Conservation (phyloP, 257 asterid genomes). For the Prunella vulgaris region DNA sequence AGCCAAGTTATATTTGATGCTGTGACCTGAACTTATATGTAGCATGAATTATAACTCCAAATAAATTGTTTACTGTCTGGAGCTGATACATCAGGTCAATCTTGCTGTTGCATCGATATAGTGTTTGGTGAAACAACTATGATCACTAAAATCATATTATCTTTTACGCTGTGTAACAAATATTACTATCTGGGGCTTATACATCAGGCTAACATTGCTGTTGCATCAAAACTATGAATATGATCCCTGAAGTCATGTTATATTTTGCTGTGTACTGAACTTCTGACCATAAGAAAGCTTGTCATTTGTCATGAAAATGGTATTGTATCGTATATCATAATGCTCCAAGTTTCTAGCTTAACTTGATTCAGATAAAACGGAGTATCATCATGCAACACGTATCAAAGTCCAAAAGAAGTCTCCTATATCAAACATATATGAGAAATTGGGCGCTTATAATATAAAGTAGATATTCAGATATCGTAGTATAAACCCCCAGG, state of each 20-base stretch:
- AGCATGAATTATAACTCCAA: slow-evolving; percentile 67
- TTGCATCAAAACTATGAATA: slow-evolving; percentile 49
- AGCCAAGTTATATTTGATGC: slow-evolving; percentile 39
- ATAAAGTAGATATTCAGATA: neutral
- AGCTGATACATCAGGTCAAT: slow-evolving; percentile 49
- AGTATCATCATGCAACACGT: neutral
- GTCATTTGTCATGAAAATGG: neutral
- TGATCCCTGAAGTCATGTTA: slow-evolving; percentile 40
- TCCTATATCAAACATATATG: neutral
- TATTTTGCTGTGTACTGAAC: slow-evolving; percentile 30
- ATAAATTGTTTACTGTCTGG: slow-evolving; percentile 46
- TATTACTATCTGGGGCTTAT: slow-evolving; percentile 49
- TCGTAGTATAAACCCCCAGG: no score
- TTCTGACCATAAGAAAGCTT: neutral
- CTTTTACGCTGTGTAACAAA: slow-evolving; percentile 43
- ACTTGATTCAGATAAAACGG: neutral
- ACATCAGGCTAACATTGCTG: slow-evolving; percentile 41
- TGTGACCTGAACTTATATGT: slow-evolving; percentile 32
- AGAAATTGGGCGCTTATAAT: neutral
- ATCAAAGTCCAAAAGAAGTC: neutral
- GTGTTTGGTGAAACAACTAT: slow-evolving; percentile 37
- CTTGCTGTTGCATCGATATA: slow-evolving; percentile 45
- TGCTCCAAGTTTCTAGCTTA: neutral
- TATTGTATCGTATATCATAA: neutral
- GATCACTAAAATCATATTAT: slow-evolving; percentile 36